Base-by-base conservation (phyloP, 345 rosid genomes). In the Brassica carinata region DNA sequence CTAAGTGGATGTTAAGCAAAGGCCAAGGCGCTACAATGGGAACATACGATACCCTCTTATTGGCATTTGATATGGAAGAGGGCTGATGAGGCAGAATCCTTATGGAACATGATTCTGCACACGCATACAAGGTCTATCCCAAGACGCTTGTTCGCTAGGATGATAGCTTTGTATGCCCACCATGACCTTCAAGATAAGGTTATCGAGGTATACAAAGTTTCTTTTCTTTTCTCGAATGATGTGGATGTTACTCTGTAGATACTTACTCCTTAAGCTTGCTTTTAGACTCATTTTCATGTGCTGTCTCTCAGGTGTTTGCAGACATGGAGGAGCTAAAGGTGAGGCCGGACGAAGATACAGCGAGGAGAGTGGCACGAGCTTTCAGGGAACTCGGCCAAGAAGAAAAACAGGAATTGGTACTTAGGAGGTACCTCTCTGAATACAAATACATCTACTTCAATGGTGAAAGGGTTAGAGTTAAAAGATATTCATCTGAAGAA, bases 1-100 rank as follows among this genome's bases (percentile, higher is more conserved):
- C 98, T 13, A 94, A 92, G 76, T 93, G 99, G 99, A 95, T 95
- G 97, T 72, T 95, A 86, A 85, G 97, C 81, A 93, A 91, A 88
- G 97, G 99, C 43, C 97, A 95, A 84, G 97, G 99, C 62, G 87
- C 94, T 64, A 92, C 96, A 26, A 87, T 94, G 98, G 90, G 84
- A 76, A 94, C 96, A 23, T 94, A 88, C 11, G 96, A 94, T 81
- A 86, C 89, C 13, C 91, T 92, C 67, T 79, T 94, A 5, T 81
- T 90, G 62, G 99, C 98, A 62, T 95, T 93, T 64, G 99, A 94
- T 83, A 90, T 89, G 89, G 94, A 92, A 19, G 43, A 85, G 97
- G 34, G 84, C 85, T 43, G 93, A 94, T 18, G 97, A 92, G 77
- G 98, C 97, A 13, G 88, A 87, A 73, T 86, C 97, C 7, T 73